Percentiles rank a stretch among this genome's conserved stretches.
phyloP scores from a whole-genome alignment of 805 yeast species.

The Pichia gijzeniarum region DNA sequence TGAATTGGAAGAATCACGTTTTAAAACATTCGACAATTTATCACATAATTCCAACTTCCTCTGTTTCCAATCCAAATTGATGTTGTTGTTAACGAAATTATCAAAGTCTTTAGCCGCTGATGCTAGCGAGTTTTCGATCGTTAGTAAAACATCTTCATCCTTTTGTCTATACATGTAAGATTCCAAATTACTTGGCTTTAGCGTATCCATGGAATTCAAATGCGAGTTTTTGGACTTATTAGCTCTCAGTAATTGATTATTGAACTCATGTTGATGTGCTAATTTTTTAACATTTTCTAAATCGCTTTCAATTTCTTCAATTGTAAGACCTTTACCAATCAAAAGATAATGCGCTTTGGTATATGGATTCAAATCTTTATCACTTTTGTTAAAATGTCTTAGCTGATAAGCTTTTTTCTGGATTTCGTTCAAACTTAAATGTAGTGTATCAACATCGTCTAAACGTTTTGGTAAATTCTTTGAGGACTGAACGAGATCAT shows the following conservation, averaged over 20 bases:
- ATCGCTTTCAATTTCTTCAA: conserved; percentile 72
- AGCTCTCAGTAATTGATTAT: neutral
- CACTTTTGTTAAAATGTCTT: conserved; percentile 37
- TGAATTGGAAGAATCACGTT: conserved; percentile 20
- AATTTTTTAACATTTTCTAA: conserved; percentile 35
- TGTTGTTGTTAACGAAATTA: conserved; percentile 59
- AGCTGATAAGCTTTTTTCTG: conserved; percentile 57
- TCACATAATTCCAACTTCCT: conserved; percentile 69
- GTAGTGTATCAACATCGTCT: conserved; percentile 72
- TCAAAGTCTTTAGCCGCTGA: conserved; percentile 79
- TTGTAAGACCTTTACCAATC: conserved; percentile 83
- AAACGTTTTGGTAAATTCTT: conserved; percentile 60
- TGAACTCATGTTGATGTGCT: neutral
- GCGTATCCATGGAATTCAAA: neutral
- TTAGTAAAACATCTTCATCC: conserved; percentile 73
- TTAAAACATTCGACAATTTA: conserved; percentile 54
- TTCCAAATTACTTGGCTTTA: conserved; percentile 41
- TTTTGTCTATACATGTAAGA: conserved; percentile 60
- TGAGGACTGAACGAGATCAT: conserved; percentile 73
- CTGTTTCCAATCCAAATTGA: conserved; percentile 78
- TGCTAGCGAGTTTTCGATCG: conserved; percentile 49
- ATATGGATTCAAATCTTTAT: conserved; percentile 34
- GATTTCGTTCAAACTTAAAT: conserved; percentile 74
- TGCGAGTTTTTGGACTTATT: neutral
- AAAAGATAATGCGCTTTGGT: conserved; percentile 82